Conservation (phyloP, 495 filamentous ascomycete species). For the Aspergillus egyptiacus region DNA sequence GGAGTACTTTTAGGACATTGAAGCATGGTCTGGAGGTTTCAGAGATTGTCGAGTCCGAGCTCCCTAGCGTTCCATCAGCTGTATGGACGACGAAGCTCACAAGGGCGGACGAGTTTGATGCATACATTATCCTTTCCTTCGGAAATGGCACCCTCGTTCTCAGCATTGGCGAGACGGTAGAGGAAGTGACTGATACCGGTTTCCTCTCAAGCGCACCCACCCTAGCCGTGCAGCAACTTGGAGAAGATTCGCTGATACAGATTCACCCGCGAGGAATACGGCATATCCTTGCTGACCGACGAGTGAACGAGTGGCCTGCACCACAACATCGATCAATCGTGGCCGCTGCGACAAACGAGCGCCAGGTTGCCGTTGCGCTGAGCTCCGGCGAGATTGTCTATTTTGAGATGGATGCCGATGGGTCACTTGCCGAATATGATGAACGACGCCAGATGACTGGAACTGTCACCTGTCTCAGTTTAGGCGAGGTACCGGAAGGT, state of each 20-base stretch:
- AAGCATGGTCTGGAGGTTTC: constrained; percentile 90
- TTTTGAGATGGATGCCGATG: constrained; percentile 93
- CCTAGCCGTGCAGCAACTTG: constrained; percentile 86
- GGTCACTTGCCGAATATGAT: constrained; percentile 85
- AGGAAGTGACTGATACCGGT: constrained; percentile 87
- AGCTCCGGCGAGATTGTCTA: constrained; percentile 96
- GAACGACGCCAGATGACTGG: constrained; percentile 93
- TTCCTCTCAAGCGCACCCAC: constrained; percentile 84
- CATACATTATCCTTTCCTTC: constrained; percentile 67
- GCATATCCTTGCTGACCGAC: constrained; percentile 72
- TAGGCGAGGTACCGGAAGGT: constrained; percentile 91
- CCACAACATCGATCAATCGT: constrained; percentile 93
- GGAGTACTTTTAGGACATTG: constrained; percentile 82
- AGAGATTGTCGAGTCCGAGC: constrained; percentile 87
- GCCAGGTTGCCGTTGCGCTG: constrained; percentile 87
- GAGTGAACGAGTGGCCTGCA: constrained; percentile 89
- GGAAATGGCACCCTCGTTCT: constrained; percentile 74
- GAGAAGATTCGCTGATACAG: constrained; percentile 87
- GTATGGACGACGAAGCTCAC: constrained; percentile 94
- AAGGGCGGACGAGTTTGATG: constrained; percentile 78
- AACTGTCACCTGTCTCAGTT: constrained; percentile 87
- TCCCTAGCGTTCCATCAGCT: constrained; percentile 76
- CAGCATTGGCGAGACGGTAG: constrained; percentile 92
- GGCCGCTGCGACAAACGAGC: constrained; percentile 88
- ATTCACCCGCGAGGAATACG: constrained; percentile 93